Percentiles rank a stretch among this genome's conserved stretches.
These are phyloP conservation scores for Antitrichia curtipendula DNA, from an alignment of 225 moss, liverwort and hornwort genomes.

Conservation along the genomic window DNA sequence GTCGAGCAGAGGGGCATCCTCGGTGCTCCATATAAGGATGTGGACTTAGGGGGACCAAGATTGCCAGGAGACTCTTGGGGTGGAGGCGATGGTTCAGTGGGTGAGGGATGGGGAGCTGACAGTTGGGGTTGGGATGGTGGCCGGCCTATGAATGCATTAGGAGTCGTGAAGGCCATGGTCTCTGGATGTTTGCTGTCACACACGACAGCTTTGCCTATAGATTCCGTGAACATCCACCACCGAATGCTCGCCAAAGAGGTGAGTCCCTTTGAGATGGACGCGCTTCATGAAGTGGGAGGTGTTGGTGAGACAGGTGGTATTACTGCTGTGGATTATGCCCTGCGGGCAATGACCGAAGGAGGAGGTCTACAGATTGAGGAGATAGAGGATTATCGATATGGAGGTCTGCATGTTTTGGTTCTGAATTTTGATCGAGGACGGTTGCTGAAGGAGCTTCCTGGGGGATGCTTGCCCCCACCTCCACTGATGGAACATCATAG, in stretches of 20 bases:
- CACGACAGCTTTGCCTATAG: slow-evolving; percentile 45
- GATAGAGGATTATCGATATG: slow-evolving; percentile 84
- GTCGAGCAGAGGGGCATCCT: slow-evolving; percentile 50
- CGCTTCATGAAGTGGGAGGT: slow-evolving; percentile 55
- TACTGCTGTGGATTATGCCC: slow-evolving; percentile 76
- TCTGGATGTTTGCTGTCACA: slow-evolving; percentile 65
- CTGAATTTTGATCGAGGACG: slow-evolving; percentile 70
- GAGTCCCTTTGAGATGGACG: slow-evolving; percentile 56
- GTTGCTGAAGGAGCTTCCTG: slow-evolving; percentile 61
- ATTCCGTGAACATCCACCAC: slow-evolving; percentile 57
- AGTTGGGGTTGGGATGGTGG: slow-evolving; percentile 66
- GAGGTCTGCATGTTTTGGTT: slow-evolving; percentile 76
- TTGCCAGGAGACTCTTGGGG: slow-evolving; percentile 31
- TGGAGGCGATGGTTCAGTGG: slow-evolving; percentile 43
- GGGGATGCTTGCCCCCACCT: slow-evolving; percentile 21
- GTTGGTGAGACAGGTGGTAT: slow-evolving; percentile 74
- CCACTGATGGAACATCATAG: slow-evolving; percentile 38
- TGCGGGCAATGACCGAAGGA: slow-evolving; percentile 65
- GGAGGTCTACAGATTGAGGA: slow-evolving; percentile 82
- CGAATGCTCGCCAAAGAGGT: slow-evolving; percentile 71
- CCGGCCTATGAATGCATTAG: slow-evolving; percentile 58
- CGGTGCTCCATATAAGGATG: slow-evolving; percentile 45
- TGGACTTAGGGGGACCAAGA: slow-evolving; percentile 29
- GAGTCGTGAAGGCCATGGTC: slow-evolving; percentile 81
- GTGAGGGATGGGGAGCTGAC: slow-evolving; percentile 48